Conservation (phyloP, 306 rosid species). For the Inga leiocalycina region DNA sequence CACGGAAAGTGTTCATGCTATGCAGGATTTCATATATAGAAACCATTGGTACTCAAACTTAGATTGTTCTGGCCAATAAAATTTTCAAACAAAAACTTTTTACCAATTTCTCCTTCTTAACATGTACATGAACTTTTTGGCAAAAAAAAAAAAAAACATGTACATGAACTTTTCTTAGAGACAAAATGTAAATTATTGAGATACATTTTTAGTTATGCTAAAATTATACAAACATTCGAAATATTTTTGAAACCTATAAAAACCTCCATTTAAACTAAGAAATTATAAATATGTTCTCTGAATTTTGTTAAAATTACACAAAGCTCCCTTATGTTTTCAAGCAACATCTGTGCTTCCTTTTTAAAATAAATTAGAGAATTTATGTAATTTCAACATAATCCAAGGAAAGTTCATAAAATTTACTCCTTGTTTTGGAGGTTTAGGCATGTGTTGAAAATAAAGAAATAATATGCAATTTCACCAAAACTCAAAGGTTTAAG, state of each 20-base stretch:
- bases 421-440: background rate
- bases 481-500: background rate
- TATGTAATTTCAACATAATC: background rate
- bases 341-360: background rate
- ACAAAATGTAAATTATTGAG: background rate
- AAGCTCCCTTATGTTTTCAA: background rate
- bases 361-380: background rate
- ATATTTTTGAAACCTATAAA: background rate
- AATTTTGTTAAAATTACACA: background rate
- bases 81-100: no score
- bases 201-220: background rate
- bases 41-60: no score
- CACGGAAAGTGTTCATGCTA: no score
- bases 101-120: no score
- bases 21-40: no score
- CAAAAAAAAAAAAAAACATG: no score
- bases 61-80: no score
- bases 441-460: background rate
- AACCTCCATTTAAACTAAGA: background rate
- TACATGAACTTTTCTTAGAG: background rate
- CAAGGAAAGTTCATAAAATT: no score
- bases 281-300: background rate
- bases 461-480: background rate
- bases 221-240: background rate
- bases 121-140: background rate